phyloP scores from a whole-genome alignment of 1,284 basidiomycete species.

The Irpex sp. region DNA sequence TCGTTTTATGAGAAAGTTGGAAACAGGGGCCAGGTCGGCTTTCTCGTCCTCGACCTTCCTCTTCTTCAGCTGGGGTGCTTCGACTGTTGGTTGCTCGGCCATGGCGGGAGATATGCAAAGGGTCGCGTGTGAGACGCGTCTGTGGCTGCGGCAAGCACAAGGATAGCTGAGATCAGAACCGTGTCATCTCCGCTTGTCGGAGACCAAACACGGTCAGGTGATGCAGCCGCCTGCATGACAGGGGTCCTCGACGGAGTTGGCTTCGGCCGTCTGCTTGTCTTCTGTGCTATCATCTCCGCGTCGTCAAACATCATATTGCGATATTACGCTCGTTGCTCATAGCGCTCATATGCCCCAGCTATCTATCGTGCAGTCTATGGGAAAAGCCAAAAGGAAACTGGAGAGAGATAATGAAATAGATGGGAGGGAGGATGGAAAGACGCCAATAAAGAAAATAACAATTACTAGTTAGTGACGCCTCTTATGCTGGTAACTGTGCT shows the following conservation, averaged over 20 bases:
- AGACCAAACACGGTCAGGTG: constrained; percentile 8
- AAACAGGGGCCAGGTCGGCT: constrained; percentile 32
- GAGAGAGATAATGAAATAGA: background rate
- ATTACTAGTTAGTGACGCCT: background rate
- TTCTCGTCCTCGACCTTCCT: constrained; percentile 41
- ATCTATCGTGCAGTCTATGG: too few species aligned
- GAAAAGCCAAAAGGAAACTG: too few species aligned
- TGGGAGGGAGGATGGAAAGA: background rate
- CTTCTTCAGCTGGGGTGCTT: constrained; percentile 47
- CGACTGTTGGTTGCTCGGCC: constrained; percentile 21
- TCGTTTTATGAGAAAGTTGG: constrained; percentile 80
- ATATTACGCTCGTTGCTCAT: too few species aligned
- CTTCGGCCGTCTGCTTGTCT: too few species aligned
- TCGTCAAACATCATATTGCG: too few species aligned
- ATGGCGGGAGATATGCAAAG: constrained; percentile 10
- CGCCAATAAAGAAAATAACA: background rate
- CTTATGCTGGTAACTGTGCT: background rate
- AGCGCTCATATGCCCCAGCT: too few species aligned
- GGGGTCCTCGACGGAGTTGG: background rate
- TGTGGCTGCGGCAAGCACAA: constrained; percentile 9
- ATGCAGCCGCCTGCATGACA: background rate
- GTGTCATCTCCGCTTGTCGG: constrained; percentile 9
- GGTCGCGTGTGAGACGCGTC: constrained; percentile 11
- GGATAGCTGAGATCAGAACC: constrained; percentile 4
- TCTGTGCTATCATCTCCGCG: too few species aligned